Base-by-base conservation (phyloP, 805 yeast species). In the Cyberlindnera mrakii region DNA sequence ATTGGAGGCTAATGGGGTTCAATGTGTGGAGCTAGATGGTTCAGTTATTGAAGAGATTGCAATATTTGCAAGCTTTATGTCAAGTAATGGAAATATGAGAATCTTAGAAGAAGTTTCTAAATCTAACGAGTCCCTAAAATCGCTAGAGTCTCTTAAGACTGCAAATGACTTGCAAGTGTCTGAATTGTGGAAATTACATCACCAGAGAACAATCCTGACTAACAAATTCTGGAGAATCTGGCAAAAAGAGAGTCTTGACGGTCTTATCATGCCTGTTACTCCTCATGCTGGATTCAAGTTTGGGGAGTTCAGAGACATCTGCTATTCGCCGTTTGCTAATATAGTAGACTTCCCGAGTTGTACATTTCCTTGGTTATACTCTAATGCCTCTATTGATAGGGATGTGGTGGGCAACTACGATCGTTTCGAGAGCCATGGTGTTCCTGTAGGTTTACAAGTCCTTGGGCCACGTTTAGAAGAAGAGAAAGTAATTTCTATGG, bases 291-390 rank as follows among this genome's bases (percentile, higher is more conserved):
- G 46, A 5, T 41, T 44, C 14, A 51, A 53, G 13, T 57, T 63
- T 35, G 74, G 72, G 2, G 57, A 57, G 33, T 67, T 70, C 29
- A 64, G 74, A 16, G 82, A 77, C 54, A 72, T 66, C 9, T 61
- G 76, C 11, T 62, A 82, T 58, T 79, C 86, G 1, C 68, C 75
- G 17, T 59, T 70, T 55, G 68, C 74, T 55, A 79, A 79, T 55
- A 66, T 74, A n/a, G 56, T 78, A 6, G 85, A 79, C 54, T 76
- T 77, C 51, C 62, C 80, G 14, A 72, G 74, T 35, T 79, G 78
- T 34, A 70, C 72, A 1, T 52, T 82, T 37, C 88, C 88, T 0
- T 77, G 78, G 2, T 77, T 5, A 72, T 37, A 43, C 20, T 41
- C 44, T n/a, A 39, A 33, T 9, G 16, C 29, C 16, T 48, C 44